These are phyloP conservation scores for Neoarthrinium moseri DNA, from an alignment of 2,329 filamentous ascomycete species.

Conservation along the genomic window DNA sequence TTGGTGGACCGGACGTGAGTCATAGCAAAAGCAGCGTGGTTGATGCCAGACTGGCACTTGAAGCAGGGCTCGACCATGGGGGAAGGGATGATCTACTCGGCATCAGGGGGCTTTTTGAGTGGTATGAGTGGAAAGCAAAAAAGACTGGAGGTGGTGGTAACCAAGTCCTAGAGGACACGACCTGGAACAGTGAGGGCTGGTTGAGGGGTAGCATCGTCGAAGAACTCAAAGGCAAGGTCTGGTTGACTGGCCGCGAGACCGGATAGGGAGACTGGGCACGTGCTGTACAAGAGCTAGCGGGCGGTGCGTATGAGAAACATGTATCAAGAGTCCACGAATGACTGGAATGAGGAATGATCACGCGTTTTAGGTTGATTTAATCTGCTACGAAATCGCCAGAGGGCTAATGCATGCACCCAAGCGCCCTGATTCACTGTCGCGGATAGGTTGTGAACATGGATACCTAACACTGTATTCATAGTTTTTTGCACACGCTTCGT, in stretches of 20 bases:
- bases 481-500: no score
- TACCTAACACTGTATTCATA: no score
- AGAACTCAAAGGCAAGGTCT: constrained; percentile 53
- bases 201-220: constrained; percentile 55
- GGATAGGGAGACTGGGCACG: no score
- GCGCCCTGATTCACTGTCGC: no score
- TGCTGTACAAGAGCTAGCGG: no score
- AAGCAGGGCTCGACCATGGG: constrained; percentile 36
- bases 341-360: no score
- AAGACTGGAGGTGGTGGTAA: constrained; percentile 18
- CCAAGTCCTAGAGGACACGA: not conserved
- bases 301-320: no score
- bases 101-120: constrained; percentile 53
- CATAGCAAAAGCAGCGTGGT: constrained; percentile 47
- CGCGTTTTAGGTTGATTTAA: no score
- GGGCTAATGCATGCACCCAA: no score
- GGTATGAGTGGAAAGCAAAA: constrained; percentile 44
- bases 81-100: constrained; percentile 41
- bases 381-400: no score
- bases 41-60: constrained; percentile 70
- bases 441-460: no score
- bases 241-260: constrained; percentile 41
- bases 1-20: constrained; percentile 46
- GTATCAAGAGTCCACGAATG: no score
- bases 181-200: constrained; percentile 48